Evolutionary conservation across 2,329 filamentous ascomycete genomes (phyloP), one percentile per base, ranked within the genome.

Genomic region (Stromatinia cepivora): DNA sequence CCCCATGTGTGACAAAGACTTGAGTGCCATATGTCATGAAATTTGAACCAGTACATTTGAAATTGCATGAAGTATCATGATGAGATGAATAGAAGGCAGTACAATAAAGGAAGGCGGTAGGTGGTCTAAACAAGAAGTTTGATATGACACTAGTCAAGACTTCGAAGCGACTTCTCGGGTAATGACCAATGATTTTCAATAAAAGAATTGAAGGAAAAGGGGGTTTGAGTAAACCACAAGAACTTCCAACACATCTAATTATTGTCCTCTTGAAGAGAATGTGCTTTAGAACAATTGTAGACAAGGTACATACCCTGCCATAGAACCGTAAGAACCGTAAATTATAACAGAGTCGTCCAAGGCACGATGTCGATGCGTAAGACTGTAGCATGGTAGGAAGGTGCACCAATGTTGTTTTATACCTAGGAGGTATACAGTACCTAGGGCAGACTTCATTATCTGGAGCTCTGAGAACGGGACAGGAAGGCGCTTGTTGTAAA

Each of bases 41-140:
- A 52, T 22, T 52, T 39, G 31, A 63, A 28, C 46, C 7, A 39
- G n/a, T 28, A 63, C 61, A 63, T 52, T 52, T 52, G 61, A 52
- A 25, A 4, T 25, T 28, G 34, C 8, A n/a, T 39, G 15, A 52
- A 28, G 25, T 28, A 46, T 20, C 7, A 17, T 22, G n/a, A 28
- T 52, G 31, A 50, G 61, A 52, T 1, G 61, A 52, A 28, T 20
- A 25, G 11, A 34, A 50, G 61, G 46, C 61, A 63, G 46, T 52
- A 63, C 22, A 36, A 52, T 39, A 52, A 13, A 52, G 5, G 31
- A 63, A 63, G n/a, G 61, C 31, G 46, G 61, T 63, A 63, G 31
- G 34, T 34, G 31, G 46, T 63, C 45, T 52, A 10, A 25, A 17
- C n/a, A 25, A 11, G 22, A 50, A 28, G 13, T 42, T 57, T 25